Base-by-base conservation (phyloP, 169 alveolate genomes). In the Plasmodium falciparum region DNA sequence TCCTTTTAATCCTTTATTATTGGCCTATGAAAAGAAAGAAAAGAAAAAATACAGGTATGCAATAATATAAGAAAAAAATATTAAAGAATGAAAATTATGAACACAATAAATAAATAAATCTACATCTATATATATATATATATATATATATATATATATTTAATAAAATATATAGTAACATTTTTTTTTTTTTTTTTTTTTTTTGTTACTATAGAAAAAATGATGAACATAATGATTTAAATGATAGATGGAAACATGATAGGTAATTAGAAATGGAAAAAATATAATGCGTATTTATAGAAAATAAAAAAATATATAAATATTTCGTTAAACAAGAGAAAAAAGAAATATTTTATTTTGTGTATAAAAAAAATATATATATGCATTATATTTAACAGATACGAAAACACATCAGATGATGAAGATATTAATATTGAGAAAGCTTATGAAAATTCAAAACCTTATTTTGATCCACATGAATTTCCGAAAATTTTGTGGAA, bases 401-500 rank as follows among this genome's bases (percentile, higher is more conserved):
- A 85, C 72, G 92, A 85, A 85, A 85, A 70, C 43, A 43, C 76
- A 24, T 85, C 92, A n/a, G 63, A 47, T 11, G 92, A 85, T 9
- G 67, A 56, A 47, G 52, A 17, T 17, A 26, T 1, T 15, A 29
- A 17, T 58, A 22, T 17, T n/a, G 29, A 54, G 61, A 61, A 20
- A 71, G 26, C 22, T 2, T 33, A 6, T n/a, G 47, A 56, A 54
- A 33, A 80, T 20, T 13, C 83, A 29, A 6, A 26, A n/a, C 71
- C 22, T 17, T 58, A 58, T 45, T n/a, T 22, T 26, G 86, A 71
- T 20, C 11, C 63, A 63, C 33, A 39, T n/a, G 52, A 71, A 12
- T 29, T 85, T 22, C 71, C 88, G 70, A 72, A 70, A 71, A 85
- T 71, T 85, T 71, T 61, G 45, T 85, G 92, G 92, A 85, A 72